phyloP scores from a whole-genome alignment of 1,139 yeast species.

The Hemisphaericaspora xylofermentans region DNA sequence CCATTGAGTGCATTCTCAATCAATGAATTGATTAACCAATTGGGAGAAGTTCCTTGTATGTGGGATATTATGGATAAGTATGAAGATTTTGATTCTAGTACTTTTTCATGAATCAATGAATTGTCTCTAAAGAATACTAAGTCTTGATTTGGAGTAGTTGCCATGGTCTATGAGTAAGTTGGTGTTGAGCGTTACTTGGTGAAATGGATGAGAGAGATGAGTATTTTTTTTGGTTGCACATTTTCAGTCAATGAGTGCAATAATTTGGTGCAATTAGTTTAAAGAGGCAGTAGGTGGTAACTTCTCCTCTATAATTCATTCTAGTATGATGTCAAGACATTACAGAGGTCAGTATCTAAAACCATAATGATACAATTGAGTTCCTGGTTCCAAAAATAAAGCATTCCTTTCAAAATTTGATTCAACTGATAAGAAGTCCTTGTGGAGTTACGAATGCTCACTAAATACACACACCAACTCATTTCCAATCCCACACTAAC shows the following conservation, averaged over 20 bases:
- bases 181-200: not conserved
- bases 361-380: too few species aligned
- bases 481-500: not conserved
- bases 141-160: constrained; percentile 54
- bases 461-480: too few species aligned
- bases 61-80: constrained; percentile 51
- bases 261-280: too few species aligned
- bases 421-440: too few species aligned
- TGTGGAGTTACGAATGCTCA: too few species aligned
- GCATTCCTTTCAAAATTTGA: too few species aligned
- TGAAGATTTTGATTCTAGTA: constrained; percentile 22
- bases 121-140: constrained; percentile 55
- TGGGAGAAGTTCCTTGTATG: constrained; percentile 61
- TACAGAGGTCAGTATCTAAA: too few species aligned
- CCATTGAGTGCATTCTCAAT: constrained; percentile 46
- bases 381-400: too few species aligned
- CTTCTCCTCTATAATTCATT: too few species aligned
- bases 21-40: constrained; percentile 59
- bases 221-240: not conserved
- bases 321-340: too few species aligned
- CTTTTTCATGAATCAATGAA: constrained; percentile 37
- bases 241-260: too few species aligned
- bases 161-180: constrained; percentile 7
- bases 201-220: not conserved
- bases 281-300: too few species aligned